These are phyloP conservation scores for Trichoderma sp. DNA, from an alignment of 2,329 filamentous ascomycete species.

Conservation along the genomic window DNA sequence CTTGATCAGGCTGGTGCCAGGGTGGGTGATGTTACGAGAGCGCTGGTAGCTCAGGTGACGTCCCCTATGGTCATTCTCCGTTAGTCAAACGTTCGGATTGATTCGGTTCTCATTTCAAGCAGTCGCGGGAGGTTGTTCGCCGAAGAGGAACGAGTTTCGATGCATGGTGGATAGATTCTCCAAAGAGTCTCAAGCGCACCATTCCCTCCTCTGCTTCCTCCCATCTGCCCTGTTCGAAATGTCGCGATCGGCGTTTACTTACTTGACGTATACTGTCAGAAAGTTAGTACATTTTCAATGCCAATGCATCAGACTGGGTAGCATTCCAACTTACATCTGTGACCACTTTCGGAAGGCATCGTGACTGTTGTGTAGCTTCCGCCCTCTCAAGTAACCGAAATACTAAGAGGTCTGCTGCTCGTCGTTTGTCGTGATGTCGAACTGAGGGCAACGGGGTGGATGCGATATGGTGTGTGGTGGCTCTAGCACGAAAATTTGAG, in stretches of 20 bases:
- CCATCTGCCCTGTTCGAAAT: conserved; percentile 8
- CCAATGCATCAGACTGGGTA: background rate
- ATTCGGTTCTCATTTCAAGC: conserved; percentile 1
- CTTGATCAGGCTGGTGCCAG: conserved; percentile 92
- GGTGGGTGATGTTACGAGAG: conserved; percentile 87
- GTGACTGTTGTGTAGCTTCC: conserved; percentile 58
- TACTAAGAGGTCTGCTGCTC: conserved; percentile 45
- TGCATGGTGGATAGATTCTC: background rate
- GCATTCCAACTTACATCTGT: conserved; percentile 71
- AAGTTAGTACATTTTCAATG: conserved; percentile 40
- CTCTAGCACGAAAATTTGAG: conserved; percentile 39
- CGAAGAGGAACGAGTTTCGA: background rate
- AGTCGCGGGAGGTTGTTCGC: conserved; percentile 1
- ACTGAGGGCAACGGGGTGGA: conserved; percentile 38
- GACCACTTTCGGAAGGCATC: conserved; percentile 86
- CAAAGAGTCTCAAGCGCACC: background rate
- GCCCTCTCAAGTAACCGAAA: conserved; percentile 51
- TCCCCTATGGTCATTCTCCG: conserved; percentile 62
- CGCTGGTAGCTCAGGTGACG: conserved; percentile 98
- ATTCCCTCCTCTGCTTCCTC: background rate
- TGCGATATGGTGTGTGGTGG: conserved; percentile 41
- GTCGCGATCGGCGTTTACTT: conserved; percentile 49
- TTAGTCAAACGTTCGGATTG: conserved; percentile 34
- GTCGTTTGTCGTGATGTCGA: conserved; percentile 48
- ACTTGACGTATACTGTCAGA: conserved; percentile 80